These are phyloP conservation scores for Xylaria cubensis DNA, from an alignment of 495 filamentous ascomycete genomes.

Conservation along the genomic window DNA sequence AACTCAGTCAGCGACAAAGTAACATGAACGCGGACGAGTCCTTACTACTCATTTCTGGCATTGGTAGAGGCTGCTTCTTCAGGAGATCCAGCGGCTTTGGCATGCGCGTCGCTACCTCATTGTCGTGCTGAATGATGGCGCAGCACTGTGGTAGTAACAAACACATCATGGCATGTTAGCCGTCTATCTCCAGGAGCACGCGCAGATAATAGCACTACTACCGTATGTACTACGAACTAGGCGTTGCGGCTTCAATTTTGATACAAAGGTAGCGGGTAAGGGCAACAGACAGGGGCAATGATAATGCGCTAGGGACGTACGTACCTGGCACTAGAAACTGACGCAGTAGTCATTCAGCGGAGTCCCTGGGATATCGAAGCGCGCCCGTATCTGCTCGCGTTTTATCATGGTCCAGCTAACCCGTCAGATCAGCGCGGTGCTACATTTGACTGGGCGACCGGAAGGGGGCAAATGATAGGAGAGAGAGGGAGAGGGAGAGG, in stretches of 20 bases:
- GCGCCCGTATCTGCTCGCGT: constrained; percentile 56
- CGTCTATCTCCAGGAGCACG: not conserved
- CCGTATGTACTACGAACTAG: not conserved
- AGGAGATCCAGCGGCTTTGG: constrained; percentile 17
- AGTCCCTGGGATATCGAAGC: constrained; percentile 57
- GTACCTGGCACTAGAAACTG: constrained; percentile 53
- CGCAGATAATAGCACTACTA: not conserved
- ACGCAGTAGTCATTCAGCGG: constrained; percentile 54
- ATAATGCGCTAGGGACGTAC: not conserved
- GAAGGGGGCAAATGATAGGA: not conserved
- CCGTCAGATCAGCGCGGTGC: constrained; percentile 31
- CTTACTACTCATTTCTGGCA: constrained; percentile 16
- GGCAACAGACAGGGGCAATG: not conserved
- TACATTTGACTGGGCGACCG: not conserved
- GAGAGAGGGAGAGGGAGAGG: not conserved
- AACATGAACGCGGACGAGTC: not conserved
- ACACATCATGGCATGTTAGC: not conserved
- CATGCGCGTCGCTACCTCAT: constrained; percentile 49
- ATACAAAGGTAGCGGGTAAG: not conserved
- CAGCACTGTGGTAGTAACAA: constrained; percentile 40
- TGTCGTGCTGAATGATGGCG: constrained; percentile 60
- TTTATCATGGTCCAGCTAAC: constrained; percentile 51
- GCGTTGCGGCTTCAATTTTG: not conserved
- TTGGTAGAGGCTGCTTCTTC: constrained; percentile 2
- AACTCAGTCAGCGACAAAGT: not conserved